Evolutionary conservation across 1,284 basidiomycete genomes (phyloP).

Genomic region (Rhodotorula sp.): DNA sequence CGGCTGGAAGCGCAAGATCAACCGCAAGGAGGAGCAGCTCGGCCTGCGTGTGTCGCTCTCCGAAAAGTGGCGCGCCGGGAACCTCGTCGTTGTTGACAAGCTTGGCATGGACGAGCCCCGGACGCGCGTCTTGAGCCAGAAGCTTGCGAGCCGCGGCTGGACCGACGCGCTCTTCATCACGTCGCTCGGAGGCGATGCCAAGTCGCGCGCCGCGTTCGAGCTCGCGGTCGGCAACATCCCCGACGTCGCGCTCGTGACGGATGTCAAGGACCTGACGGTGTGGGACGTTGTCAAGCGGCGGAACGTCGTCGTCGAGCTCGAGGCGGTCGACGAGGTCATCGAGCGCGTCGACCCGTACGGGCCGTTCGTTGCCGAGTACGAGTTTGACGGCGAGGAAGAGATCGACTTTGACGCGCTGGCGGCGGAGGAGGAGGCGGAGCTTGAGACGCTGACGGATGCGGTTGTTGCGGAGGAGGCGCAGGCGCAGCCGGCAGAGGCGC

Average conservation of each 20-base stretch:
- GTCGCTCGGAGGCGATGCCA: not conserved
- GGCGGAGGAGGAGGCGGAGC: slow-evolving; percentile 6
- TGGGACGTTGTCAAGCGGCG: slow-evolving; percentile 40
- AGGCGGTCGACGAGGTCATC: slow-evolving; percentile 35
- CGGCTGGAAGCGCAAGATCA: slow-evolving; percentile 41
- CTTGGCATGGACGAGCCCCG: slow-evolving; percentile 24
- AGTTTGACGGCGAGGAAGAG: slow-evolving; percentile 20
- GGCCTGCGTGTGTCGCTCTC: slow-evolving; percentile 39
- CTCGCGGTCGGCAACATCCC: slow-evolving; percentile 37
- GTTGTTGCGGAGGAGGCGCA: not conserved
- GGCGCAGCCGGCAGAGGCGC: slow-evolving; percentile 61
- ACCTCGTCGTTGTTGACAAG: slow-evolving; percentile 35
- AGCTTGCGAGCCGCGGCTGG: slow-evolving; percentile 28
- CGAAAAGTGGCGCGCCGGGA: slow-evolving; percentile 41
- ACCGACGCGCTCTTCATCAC: slow-evolving; percentile 36
- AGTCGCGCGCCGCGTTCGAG: slow-evolving; percentile 29
- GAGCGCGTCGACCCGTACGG: slow-evolving; percentile 33
- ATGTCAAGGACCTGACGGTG: slow-evolving; percentile 32
- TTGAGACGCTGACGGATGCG: slow-evolving; percentile 5
- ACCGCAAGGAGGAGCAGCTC: slow-evolving; percentile 41
- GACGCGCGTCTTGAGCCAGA: slow-evolving; percentile 27
- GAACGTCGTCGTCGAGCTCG: slow-evolving; percentile 39
- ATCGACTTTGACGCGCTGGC: slow-evolving; percentile 5
- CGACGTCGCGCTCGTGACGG: slow-evolving; percentile 25
- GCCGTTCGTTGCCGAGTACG: slow-evolving; percentile 25